Evolutionary conservation across 495 filamentous ascomycete species (phyloP), one percentile per base, ranked within the genome.

Genomic region (Xylaria grammica): DNA sequence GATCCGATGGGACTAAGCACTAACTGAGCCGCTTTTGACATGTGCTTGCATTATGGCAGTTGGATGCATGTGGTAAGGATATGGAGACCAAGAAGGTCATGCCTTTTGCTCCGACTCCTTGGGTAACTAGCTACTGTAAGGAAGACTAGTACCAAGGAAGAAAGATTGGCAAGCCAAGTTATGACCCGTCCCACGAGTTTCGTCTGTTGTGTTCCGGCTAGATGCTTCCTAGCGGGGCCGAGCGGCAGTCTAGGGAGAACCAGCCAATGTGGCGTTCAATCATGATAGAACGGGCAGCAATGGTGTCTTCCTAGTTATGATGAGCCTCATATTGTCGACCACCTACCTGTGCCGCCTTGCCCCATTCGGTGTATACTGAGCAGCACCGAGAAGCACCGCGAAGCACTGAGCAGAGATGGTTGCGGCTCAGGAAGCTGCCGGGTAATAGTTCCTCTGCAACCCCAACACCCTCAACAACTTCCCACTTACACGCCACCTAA

Each of bases 1-100:
- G 40, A 63, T 63, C 60, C 60, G 60, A 63, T 48, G 60, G 60
- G 51, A 53, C 11, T n/a, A n/a, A n/a, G n/a, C n/a, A n/a, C 5
- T 36, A 11, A 42, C 50, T 55, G 52, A 49, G 50, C 42, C 50
- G 51, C 38, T 30, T 46, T 55, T 48, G 38, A 38, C 60, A 54
- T 55, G 60, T 48, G 60, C 19, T 24, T n/a, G n/a, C n/a, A n/a
- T n/a, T 36, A 46, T 19, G 38, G 57, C 20, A 46, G 57, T 38
- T 44, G 36, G 48, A 26, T 42, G 48, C 46, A 61, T 52, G 19
- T 42, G 17, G 36, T 20, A 61, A 52, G 59, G 59, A 52, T 51
- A 61, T 7, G 29, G 17, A 24, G 27, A 34, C 45, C 22, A 48
- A 19, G 22, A 45, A 51, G 50, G 55, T 54, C 50, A 55, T 38